Percentiles rank a stretch among this genome's conserved stretches.
These are phyloP conservation scores for Lobulomyces angularis DNA, from an alignment of 192 early-diverging fungal genomes.

Conservation along the genomic window DNA sequence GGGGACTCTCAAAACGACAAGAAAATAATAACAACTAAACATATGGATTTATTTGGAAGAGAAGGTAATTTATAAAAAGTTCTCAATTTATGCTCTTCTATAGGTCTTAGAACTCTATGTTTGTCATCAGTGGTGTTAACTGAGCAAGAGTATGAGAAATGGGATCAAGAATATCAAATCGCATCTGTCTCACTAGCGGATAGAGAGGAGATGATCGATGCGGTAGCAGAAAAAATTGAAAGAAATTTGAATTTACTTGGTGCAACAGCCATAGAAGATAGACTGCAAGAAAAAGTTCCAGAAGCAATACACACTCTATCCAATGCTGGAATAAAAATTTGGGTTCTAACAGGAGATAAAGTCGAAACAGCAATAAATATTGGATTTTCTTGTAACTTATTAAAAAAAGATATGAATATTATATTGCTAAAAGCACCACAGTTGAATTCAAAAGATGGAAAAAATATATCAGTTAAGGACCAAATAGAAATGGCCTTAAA, in stretches of 20 bases:
- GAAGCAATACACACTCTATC: slow-evolving; percentile 76
- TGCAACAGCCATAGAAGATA: slow-evolving; percentile 97
- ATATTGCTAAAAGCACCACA: slow-evolving; percentile 32
- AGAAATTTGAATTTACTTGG: slow-evolving; percentile 67
- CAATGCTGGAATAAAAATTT: slow-evolving; percentile 82
- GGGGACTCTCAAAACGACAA: slow-evolving; percentile 54
- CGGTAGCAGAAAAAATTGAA: slow-evolving; percentile 68
- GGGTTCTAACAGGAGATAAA: slow-evolving; percentile 96
- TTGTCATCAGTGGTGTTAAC: slow-evolving; percentile 62
- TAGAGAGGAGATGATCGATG: slow-evolving; percentile 72
- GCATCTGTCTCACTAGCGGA: slow-evolving; percentile 61
- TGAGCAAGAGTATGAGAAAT: slow-evolving; percentile 56
- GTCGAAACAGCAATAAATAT: slow-evolving; percentile 97
- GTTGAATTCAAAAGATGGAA: slow-evolving; percentile 23
- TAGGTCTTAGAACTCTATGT: slow-evolving; percentile 69
- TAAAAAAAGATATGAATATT: slow-evolving; percentile 70
- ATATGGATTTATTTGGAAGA: slow-evolving; percentile 79
- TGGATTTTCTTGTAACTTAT: slow-evolving; percentile 84
- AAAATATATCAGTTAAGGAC: slow-evolving; percentile 54
- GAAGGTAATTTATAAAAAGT: slow-evolving; percentile 17
- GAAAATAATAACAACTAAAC: slow-evolving; percentile 51
- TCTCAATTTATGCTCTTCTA: neutral
- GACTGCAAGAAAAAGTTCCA: slow-evolving; percentile 94
- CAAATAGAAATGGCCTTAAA: slow-evolving; percentile 50
- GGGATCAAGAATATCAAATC: slow-evolving; percentile 58